phyloP scores from a whole-genome alignment of 345 rosid species.

The Salix viminalis region DNA sequence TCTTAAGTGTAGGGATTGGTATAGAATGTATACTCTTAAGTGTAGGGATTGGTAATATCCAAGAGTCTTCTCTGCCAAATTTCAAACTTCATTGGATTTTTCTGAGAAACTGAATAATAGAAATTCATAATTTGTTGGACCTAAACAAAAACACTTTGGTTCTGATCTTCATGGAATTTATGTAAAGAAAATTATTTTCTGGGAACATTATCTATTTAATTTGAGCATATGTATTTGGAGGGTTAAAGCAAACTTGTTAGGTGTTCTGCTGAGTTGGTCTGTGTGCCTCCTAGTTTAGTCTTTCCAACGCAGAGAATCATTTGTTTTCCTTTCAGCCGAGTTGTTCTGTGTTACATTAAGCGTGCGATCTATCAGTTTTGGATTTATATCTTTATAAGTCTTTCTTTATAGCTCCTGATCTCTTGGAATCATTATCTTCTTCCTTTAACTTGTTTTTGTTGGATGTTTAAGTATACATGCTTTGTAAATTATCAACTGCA shows the following conservation, averaged over 20 bases:
- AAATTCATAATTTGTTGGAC: too few species aligned
- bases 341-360: neutral
- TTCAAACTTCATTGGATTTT: neutral
- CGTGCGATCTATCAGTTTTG: neutral
- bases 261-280: neutral
- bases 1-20: neutral
- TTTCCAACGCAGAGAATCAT: too few species aligned
- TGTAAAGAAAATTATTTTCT: too few species aligned
- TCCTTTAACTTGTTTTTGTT: neutral
- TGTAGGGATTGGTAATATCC: neutral
- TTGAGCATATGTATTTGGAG: neutral
- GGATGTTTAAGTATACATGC: neutral
- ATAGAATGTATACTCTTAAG: neutral
- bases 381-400: neutral
- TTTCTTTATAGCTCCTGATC: neutral
- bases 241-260: neutral
- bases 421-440: neutral
- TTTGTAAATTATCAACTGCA: constrained; percentile 31
- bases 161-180: too few species aligned
- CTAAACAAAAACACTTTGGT: too few species aligned
- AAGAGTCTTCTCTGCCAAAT: neutral
- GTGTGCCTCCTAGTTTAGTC: neutral
- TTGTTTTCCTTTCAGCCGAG: too few species aligned
- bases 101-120: too few species aligned
- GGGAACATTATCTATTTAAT: neutral